Evolutionary conservation across 1,284 basidiomycete genomes (phyloP), one percentile per base, ranked within the genome.

Genomic region (Moesziomyces antarcticus): DNA sequence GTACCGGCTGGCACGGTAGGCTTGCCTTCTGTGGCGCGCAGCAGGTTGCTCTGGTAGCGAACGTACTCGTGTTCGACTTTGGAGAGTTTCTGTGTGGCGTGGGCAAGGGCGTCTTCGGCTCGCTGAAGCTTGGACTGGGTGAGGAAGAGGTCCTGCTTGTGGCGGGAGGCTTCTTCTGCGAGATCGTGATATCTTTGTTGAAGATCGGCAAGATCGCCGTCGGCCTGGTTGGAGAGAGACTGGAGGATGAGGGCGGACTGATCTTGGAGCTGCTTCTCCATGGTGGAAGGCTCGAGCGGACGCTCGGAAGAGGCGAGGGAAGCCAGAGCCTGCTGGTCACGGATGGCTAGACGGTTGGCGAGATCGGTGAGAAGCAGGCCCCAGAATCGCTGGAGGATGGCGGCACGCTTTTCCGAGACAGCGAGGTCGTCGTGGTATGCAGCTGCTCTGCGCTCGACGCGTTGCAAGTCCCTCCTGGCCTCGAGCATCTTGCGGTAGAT

Each of bases 401-500:
- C 65, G 8, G 73, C 54, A 20, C 69, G 69, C 33, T 57, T 51
- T 49, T 77, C 75, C 18, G 75, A 56, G 11, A 67, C 25, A 7
- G 54, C 58, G 8, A 80, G 58, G 21, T 67, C 63, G 20, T 55
- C 59, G 37, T 65, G 63, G 14, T 64, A 52, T 6, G 64, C 46
- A 2, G 20, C 49, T 20, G 62, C 48, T 47, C 49, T 62, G 10
- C 61, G 54, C 40, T 80, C 54, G 22, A 70, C 42, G 9, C 80
- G 66, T 33, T 57, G 55, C 10, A 77, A 44, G 13, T 78, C 75
- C 37, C 81, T 66, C 41, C 66, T 53, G 5, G 74, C 65, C 44
- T 82, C 80, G 22, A 78, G 77, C 48, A 82, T 46, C 46, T 69
- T 56, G 33, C 81, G 76, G 42, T 78, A 82, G 52, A 82, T 79